A percentile compares a stretch with the other conserved stretches of the same genome.
phyloP scores from a whole-genome alignment of 176 grass and related monocot genomes.

The Carex pumila region DNA sequence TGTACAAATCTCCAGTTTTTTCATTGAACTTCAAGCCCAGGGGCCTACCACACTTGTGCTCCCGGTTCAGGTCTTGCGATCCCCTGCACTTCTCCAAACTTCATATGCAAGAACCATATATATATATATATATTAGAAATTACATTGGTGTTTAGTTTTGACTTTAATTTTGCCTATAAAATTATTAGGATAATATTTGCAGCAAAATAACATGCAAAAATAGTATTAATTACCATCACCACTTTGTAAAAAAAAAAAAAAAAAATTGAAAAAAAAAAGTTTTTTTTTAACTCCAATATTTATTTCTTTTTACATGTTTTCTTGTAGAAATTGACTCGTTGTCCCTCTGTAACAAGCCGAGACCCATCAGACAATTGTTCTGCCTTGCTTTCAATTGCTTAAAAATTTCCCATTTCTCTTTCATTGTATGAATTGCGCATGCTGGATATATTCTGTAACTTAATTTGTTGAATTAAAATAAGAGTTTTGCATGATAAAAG shows the following conservation, averaged over 20 bases:
- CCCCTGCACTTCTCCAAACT: slow-evolving; percentile 60
- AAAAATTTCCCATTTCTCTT: not conserved
- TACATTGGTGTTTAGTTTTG: not conserved
- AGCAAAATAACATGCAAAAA: not conserved
- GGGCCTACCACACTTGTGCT: slow-evolving; percentile 75
- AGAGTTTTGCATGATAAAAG: not conserved
- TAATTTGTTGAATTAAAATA: not conserved
- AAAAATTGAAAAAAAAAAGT: too few species aligned
- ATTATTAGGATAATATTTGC: not conserved
- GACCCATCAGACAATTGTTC: not conserved
- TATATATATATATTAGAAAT: not conserved
- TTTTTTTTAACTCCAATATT: too few species aligned
- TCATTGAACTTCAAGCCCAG: slow-evolving; percentile 52
- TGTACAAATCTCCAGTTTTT: slow-evolving; percentile 31
- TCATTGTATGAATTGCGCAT: not conserved
- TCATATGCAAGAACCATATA: not conserved
- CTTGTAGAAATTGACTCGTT: too few species aligned
- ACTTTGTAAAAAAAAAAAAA: too few species aligned
- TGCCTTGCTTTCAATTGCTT: not conserved
- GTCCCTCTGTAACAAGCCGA: too few species aligned
- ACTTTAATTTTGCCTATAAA: not conserved
- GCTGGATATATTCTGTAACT: not conserved
- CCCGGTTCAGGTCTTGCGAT: slow-evolving; percentile 31
- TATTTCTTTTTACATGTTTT: too few species aligned
- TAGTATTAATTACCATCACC: not conserved